Evolutionary conservation across 2,329 filamentous ascomycete genomes (phyloP), one percentile per base, ranked within the genome.

Genomic region (Knufia petricola): DNA sequence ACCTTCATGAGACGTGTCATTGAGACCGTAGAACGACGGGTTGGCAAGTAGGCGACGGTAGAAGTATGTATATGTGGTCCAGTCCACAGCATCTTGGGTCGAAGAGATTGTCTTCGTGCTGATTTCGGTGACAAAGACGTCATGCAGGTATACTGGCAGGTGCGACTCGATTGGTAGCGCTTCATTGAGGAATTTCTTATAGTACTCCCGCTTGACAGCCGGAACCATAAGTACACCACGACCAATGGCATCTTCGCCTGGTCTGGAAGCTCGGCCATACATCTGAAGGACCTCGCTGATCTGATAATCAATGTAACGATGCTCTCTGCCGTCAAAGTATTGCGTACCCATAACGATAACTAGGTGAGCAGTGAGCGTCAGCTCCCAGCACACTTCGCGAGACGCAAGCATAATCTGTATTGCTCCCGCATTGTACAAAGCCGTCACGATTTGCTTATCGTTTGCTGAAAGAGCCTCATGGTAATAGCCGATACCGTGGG

Each of bases 31-130:
- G 72, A 89, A 98, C 67, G 87, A 95, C 7, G 92, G 92, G 64
- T 98, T 98, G 24, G 90, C 89, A 30, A 96, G 77, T 31, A 98
- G 77, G 50, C 92, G 84, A 37, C 92, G 84, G 70, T 98, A 98
- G 70, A 96, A 95, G 71, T 95, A 98, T 9, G 90, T 95, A 64
- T 95, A 96, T 0, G 92, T 96, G 31, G 88, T 87, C 92, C 92
- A 98, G 68, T 95, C 94, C 58, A 98, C 89, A 9, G 90, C 92
- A 69, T 96, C 90, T 59, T 96, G 92, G 12, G 88, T 94, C 10
- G 89, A 95, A 60, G 87, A 81, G 52, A 98, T 92, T 65, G 89
- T 94, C 72, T 88, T 90, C 15, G 88, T 94, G 72, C 88, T 95
- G 60, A 96, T 88, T 67, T 98, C 92, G 0, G 90, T 89, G 38